These are phyloP conservation scores for Ormosia emarginata DNA, from an alignment of 306 rosid species.

Conservation along the genomic window DNA sequence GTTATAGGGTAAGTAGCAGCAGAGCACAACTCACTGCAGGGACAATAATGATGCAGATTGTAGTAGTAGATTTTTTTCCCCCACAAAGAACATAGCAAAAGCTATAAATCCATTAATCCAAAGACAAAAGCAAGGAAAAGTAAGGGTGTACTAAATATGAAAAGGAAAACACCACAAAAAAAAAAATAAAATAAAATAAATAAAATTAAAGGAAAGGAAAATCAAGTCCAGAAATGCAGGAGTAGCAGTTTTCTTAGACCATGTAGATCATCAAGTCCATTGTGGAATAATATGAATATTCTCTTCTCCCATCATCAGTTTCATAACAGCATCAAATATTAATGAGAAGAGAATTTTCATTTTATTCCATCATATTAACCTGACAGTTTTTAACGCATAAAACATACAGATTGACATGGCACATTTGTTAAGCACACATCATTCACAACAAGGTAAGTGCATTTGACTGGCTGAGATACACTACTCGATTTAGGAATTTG, in stretches of 20 bases:
- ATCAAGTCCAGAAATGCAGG: neutral
- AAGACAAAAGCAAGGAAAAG: neutral
- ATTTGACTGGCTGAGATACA: neutral
- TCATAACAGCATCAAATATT: neutral
- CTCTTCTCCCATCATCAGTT: constrained; percentile 1
- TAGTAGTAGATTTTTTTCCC: neutral
- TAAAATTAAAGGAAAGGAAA: neutral
- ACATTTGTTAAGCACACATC: neutral
- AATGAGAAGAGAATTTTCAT: neutral
- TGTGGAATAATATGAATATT: neutral
- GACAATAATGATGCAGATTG: neutral
- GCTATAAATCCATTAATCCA: neutral
- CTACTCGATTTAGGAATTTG: neutral
- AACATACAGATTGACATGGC: neutral
- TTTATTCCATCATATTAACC: neutral
- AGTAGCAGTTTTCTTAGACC: neutral
- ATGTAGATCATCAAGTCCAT: neutral
- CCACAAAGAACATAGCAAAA: neutral
- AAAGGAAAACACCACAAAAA: neutral
- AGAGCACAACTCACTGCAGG: neutral
- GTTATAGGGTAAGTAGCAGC: neutral
- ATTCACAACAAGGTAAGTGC: neutral
- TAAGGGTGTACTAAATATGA: neutral
- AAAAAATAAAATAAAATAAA: too few species aligned
- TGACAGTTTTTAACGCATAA: neutral